phyloP scores from a whole-genome alignment of 2,329 filamentous ascomycete genomes.

The Diaporthe sp. region DNA sequence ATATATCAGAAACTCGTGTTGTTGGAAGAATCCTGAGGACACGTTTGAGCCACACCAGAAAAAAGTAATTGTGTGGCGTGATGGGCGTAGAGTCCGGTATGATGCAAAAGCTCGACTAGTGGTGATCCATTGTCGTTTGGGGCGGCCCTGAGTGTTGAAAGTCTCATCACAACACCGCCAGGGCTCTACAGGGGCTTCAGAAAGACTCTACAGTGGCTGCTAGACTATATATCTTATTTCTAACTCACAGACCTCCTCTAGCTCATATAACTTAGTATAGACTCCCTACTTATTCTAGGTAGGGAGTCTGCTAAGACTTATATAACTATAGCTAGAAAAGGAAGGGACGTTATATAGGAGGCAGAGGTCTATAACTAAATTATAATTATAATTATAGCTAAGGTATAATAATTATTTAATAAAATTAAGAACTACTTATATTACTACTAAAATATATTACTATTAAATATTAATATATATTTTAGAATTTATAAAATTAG shows the following conservation, averaged over 20 bases:
- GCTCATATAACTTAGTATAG: background rate
- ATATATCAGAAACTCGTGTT: background rate
- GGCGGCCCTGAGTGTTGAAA: background rate
- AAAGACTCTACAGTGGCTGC: too few relatives aligned
- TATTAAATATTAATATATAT: too few relatives aligned
- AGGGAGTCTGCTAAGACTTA: background rate
- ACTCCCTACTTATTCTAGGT: background rate
- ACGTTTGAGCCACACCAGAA: background rate
- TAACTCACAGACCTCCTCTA: background rate
- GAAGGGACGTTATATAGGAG: background rate
- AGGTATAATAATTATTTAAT: too few relatives aligned
- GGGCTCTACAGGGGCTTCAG: too few relatives aligned
- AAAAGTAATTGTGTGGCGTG: background rate
- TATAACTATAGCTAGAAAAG: background rate
- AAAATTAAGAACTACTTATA: too few relatives aligned
- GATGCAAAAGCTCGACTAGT: background rate
- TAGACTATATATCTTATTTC: background rate
- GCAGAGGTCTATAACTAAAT: background rate
- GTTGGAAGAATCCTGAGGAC: background rate
- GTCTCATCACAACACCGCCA: background rate
- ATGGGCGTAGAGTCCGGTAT: background rate
- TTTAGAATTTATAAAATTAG: too few relatives aligned
- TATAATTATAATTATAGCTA: too few relatives aligned
- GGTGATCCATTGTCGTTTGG: background rate
- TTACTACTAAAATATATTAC: too few relatives aligned